Percentiles rank a stretch among this genome's conserved stretches.
Conservation (phyloP, 78 protist genomes). For the Chrysochromulina tobinii region DNA sequence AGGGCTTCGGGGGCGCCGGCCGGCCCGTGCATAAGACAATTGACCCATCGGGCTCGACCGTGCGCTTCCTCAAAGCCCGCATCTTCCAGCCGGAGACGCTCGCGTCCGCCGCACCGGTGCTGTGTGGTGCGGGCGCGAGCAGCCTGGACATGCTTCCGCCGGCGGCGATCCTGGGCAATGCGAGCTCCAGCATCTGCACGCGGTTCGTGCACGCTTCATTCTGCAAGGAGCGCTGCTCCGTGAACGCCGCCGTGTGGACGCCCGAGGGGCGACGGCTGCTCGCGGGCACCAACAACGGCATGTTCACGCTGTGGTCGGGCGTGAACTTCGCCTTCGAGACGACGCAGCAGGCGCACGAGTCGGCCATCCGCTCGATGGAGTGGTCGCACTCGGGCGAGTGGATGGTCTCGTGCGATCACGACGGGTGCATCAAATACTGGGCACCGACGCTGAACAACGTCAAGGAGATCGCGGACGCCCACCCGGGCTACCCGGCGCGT, state of each 20-base stretch:
- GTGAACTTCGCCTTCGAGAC: constrained; percentile 86
- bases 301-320: constrained; percentile 89
- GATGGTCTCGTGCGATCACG: constrained; percentile 85
- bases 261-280: constrained; percentile 85
- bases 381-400: constrained; percentile 83
- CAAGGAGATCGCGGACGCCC: constrained; percentile 66
- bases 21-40: no score
- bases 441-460: constrained; percentile 89
- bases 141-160: no score
- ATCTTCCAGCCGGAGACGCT: no score
- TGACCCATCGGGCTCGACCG: no score
- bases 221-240: constrained; percentile 70
- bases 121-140: no score
- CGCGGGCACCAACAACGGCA: constrained; percentile 81
- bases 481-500: constrained; percentile 22
- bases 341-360: constrained; percentile 79
- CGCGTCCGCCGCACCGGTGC: no score
- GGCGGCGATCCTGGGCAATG: no score
- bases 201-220: constrained; percentile 67
- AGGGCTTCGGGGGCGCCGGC: no score
- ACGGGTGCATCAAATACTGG: constrained; percentile 90
- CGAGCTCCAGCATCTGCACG: constrained; percentile 40
- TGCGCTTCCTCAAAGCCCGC: no score
- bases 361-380: constrained; percentile 74
- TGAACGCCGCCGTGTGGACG: constrained; percentile 77